Conservation (phyloP, 1,139 yeast genomes). For the Taphrina sp. region DNA sequence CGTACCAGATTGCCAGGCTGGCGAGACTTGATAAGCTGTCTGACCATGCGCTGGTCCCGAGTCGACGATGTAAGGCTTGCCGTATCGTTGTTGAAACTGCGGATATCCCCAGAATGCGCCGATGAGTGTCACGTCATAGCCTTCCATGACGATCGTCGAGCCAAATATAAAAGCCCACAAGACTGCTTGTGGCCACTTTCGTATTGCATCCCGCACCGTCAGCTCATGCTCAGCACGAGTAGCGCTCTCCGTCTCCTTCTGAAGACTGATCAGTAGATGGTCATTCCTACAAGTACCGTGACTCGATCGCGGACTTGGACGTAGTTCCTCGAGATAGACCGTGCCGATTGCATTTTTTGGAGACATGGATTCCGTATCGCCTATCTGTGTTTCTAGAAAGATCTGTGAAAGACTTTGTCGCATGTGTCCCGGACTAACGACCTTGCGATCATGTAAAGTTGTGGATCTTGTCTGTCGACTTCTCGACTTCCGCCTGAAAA, state of each 20-base stretch:
- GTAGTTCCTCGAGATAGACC: too few species aligned
- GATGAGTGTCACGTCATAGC: conserved; percentile 49
- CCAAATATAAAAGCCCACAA: conserved; percentile 51
- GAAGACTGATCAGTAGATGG: too few species aligned
- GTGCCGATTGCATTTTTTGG: too few species aligned
- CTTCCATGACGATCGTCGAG: conserved; percentile 48
- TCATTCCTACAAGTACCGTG: too few species aligned
- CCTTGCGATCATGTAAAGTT: too few species aligned
- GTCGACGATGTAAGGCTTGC: conserved; percentile 31
- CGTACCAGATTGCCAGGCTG: conserved; percentile 51
- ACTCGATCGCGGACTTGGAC: too few species aligned
- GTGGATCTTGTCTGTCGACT: too few species aligned
- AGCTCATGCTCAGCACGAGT: conserved; percentile 10
- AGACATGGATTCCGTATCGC: too few species aligned
- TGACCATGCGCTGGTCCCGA: neutral
- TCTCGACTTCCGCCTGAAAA: too few species aligned
- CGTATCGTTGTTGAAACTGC: conserved; percentile 47
- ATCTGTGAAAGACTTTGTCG: too few species aligned
- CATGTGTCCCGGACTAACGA: too few species aligned
- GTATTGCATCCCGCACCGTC: conserved; percentile 15
- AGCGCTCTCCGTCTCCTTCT: neutral
- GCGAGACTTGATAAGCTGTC: conserved; percentile 45
- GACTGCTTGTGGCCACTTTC: conserved; percentile 47
- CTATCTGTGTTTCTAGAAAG: too few species aligned
- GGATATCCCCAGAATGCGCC: conserved; percentile 50